Evolutionary conservation across 352 stramenopile species (phyloP).

Genomic region (Phytophthora meadii): DNA sequence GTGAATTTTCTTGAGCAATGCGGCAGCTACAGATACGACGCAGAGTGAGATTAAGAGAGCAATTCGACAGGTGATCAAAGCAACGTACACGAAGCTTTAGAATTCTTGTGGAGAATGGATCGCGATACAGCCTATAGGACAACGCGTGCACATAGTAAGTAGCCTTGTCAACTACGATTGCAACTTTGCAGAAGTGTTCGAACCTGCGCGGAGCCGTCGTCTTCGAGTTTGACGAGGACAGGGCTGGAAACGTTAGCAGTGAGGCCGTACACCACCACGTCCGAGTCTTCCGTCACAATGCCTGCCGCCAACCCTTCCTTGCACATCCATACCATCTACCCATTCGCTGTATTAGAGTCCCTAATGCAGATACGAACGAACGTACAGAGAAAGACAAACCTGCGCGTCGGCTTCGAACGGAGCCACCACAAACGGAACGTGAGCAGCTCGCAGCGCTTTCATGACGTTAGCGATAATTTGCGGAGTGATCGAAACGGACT

Average conservation of each 20-base stretch:
- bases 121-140: slow-evolving; percentile 58
- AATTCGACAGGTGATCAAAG: neutral
- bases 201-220: slow-evolving; percentile 64
- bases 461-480: slow-evolving; percentile 68
- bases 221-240: slow-evolving; percentile 79
- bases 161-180: neutral
- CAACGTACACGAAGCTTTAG: slow-evolving; percentile 41
- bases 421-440: slow-evolving; percentile 69
- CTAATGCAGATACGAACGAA: no score
- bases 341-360: no score
- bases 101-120: slow-evolving; percentile 58
- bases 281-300: slow-evolving; percentile 86
- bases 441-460: slow-evolving; percentile 49
- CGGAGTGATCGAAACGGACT: slow-evolving; percentile 75
- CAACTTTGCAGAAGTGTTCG: neutral
- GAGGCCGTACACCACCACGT: slow-evolving; percentile 82
- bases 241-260: slow-evolving; percentile 53
- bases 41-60: neutral
- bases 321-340: slow-evolving; percentile 83
- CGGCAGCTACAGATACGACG: slow-evolving; percentile 35
- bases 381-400: slow-evolving; percentile 14
- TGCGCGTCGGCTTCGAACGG: slow-evolving; percentile 81
- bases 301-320: slow-evolving; percentile 59
- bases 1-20: slow-evolving; percentile 72
- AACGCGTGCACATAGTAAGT: neutral